Evolutionary conservation across 2,329 filamentous ascomycete species (phyloP), one percentile per base, ranked within the genome.

Genomic region (Phaeosphaeria sp.): DNA sequence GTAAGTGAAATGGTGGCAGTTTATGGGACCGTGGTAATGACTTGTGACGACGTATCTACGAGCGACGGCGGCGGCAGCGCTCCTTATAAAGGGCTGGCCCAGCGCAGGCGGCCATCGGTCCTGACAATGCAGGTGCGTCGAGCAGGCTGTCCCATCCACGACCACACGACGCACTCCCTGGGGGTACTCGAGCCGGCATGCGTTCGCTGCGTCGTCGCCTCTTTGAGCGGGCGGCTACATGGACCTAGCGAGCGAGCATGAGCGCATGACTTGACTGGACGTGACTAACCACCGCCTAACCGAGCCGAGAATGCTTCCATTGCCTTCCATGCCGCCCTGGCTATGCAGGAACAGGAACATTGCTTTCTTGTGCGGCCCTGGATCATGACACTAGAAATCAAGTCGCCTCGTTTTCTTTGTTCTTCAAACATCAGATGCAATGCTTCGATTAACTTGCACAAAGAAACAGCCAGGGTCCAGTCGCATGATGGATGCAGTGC

Each of bases 111-210:
- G 9, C 18, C 18, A 42, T 42, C 30, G 30, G 30, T 36, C 30
- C 30, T 36, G 30, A 36, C 30, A 36, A 36, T 36, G 30, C 30
- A 36, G 30, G 30, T 36, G 30, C 30, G 3, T 5, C 25, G 11
- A 6, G 6, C 8, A 36, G 30, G 30, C 15, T 7, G 48, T 33
- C 40, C 42, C 44, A 47, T 47, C 21, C 44, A 47, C 27, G 15
- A 4, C 9, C 3, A 5, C 44, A 20, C 30, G 36, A 39, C 33
- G 39, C 39, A 25, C 22, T 7, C 44, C 17, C 44, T 21, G 24
- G 44, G 44, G 21, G 44, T 53, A 46, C 61, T 66, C 63, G 57
- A 60, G 57, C 61, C 58, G 53, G 45, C 56, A 57, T 57, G 63
- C 54, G 63, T 65, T 58, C 30, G 30, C 11, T 36, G 60, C 60